Evolutionary conservation across 2,329 filamentous ascomycete genomes (phyloP), one percentile per base, ranked within the genome.

Genomic region (Diaporthe sp.): DNA sequence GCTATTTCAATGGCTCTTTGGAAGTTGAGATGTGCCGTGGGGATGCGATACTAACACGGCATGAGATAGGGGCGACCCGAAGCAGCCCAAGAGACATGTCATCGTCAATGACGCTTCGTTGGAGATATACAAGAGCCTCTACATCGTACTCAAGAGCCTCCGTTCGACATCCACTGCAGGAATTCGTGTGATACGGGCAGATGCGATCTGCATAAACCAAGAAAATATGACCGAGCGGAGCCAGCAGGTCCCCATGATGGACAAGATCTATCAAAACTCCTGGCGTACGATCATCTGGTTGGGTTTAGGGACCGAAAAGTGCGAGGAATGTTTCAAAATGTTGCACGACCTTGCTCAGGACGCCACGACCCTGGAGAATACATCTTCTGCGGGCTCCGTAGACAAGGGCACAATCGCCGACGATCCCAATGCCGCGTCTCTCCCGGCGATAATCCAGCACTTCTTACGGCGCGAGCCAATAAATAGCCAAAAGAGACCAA

Each of bases 181-280:
- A 61, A 7, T n/a, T 19, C 58, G 58, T 22, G 58, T 61, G 5
- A 4, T 61, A 13, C 44, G 58, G 55, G 55, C 13, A 13, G 55
- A 58, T 10, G 55, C 55, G 8, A 58, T 58, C 55, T 58, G 55
- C 10, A 61, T 61, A 25, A 61, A 61, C 8, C 58, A 61, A 42
- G n/a, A 9, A 13, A 12, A 25, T 12, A 28, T 61, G 37, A 42
- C n/a, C n/a, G 58, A 61, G 37, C 58, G 58, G 7, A 61, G 28
- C n/a, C 4, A 61, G 58, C 58, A 61, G 37, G 37, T 61, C 17
- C 58, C 58, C 22, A 42, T 25, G 34, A 61, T 61, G 58, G 58
- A 61, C 6, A 61, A 4, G 9, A 61, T 61, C 37, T 61, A 61
- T 12, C 58, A 61, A 15, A 44, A 9, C 17, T 42, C 58, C 10